A percentile compares a stretch with the other conserved stretches of the same genome.
Evolutionary conservation across 2,329 filamentous ascomycete species (phyloP).

Genomic region (Clarireedia sp.): DNA sequence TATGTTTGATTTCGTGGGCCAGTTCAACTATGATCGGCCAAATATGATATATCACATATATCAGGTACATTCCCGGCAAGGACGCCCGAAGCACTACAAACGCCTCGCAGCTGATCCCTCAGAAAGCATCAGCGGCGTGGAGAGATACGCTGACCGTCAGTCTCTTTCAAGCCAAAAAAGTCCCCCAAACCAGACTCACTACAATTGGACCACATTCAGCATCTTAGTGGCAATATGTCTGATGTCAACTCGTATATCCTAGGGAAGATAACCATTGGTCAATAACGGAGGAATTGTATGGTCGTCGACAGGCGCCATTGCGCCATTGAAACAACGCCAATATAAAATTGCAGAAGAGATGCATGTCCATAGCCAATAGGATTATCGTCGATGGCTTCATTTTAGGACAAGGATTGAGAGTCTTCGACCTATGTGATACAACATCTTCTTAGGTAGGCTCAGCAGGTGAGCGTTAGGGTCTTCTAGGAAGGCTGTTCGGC

Average conservation of each 20-base stretch:
- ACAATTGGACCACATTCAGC: background rate
- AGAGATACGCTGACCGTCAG: background rate
- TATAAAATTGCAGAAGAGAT: background rate
- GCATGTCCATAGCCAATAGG: background rate
- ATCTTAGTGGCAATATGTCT: constrained; percentile 2
- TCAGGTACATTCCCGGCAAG: constrained; percentile 7
- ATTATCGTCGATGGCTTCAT: background rate
- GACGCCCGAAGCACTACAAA: constrained; percentile 2
- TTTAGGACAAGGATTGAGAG: background rate
- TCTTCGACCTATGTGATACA: constrained; percentile 7
- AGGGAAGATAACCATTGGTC: constrained; percentile 1
- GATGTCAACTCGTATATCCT: constrained; percentile 6
- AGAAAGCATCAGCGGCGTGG: constrained; percentile 7
- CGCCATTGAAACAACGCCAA: background rate
- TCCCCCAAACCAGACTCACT: background rate
- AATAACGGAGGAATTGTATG: background rate
- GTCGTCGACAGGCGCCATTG: constrained; percentile 1
- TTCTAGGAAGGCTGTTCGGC: background rate
- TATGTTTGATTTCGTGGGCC: constrained; percentile 9
- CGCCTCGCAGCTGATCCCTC: constrained; percentile 7
- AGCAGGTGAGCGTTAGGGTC: background rate
- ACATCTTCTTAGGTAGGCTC: background rate
- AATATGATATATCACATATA: constrained; percentile 9
- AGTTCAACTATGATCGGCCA: constrained; percentile 5
- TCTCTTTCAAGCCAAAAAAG: background rate